Conservation (phyloP, 148 eudicot genomes). For the Cornus florida region DNA sequence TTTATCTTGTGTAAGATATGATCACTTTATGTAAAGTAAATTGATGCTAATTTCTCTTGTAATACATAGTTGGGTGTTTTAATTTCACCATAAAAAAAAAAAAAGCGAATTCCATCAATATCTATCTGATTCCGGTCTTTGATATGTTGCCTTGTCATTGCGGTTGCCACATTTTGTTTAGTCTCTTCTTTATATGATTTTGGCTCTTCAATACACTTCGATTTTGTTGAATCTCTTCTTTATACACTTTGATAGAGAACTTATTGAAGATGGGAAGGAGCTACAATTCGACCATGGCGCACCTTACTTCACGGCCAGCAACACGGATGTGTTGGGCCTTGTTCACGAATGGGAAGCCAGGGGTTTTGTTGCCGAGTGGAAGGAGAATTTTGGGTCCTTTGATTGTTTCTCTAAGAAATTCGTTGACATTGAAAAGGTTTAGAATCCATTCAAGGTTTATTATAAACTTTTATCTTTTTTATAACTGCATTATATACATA, state of each 20-base stretch:
- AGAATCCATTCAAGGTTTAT: background rate
- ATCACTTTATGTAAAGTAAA: constrained; percentile 19
- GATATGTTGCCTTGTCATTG: too few relatives aligned
- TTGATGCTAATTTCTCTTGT: background rate
- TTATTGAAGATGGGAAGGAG: constrained; percentile 72
- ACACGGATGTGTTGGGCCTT: constrained; percentile 51
- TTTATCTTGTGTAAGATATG: constrained; percentile 34
- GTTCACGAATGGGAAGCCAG: constrained; percentile 75
- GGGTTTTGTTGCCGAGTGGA: constrained; percentile 88
- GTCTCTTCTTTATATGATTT: too few relatives aligned
- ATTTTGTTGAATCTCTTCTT: background rate
- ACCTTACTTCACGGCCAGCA: constrained; percentile 66
- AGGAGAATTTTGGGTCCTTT: constrained; percentile 68
- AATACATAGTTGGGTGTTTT: background rate
- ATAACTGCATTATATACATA: background rate
- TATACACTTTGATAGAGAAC: constrained; percentile 45
- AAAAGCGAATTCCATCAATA: too few relatives aligned
- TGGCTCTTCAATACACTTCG: too few relatives aligned
- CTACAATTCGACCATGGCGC: constrained; percentile 90
- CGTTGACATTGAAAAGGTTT: constrained; percentile 58
- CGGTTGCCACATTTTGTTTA: too few relatives aligned
- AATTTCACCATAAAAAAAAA: background rate
- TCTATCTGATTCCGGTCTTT: too few relatives aligned
- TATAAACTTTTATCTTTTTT: background rate
- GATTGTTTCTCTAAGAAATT: constrained; percentile 63